Base-by-base conservation (phyloP, 2,329 filamentous ascomycete genomes). In the Amauroascus verrucosus region DNA sequence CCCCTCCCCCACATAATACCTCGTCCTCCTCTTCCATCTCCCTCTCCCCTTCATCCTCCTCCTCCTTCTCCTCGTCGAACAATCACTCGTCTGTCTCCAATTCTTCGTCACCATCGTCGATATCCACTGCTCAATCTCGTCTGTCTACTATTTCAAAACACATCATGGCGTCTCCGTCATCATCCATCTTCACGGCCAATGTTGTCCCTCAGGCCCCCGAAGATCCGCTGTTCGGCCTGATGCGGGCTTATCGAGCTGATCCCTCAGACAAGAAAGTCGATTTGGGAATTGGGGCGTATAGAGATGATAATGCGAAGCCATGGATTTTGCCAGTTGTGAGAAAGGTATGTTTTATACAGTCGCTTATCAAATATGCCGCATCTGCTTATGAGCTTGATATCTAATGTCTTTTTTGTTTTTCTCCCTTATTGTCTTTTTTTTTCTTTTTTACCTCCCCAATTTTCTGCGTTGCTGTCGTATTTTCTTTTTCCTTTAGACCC, bases 321-420 rank as follows among this genome's bases (percentile, higher is more conserved):
- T 98, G 93, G 93, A 83, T 98, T 57, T 74, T 98, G 58, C 91
- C 93, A 18, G 91, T 97, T 1, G 91, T 97, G 57, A 94, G 88
- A 75, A 94, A 95, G 86, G 91, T 95, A 55, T n/a, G n/a, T n/a
- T n/a, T n/a, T n/a, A 11, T 32, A 32, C 28, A 32, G 28, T 32
- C 6, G 6, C 6, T 32, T 32, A 32, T 32, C 28, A 32, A n/a
- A n/a, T n/a, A n/a, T n/a, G n/a, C n/a, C n/a, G n/a, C n/a, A n/a
- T n/a, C n/a, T n/a, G n/a, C n/a, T n/a, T n/a, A n/a, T n/a, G n/a
- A n/a, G n/a, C n/a, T n/a, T n/a, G n/a, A n/a, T n/a, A n/a, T n/a
- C n/a, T 6, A 1, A 40, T 26, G 41, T n/a, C 14, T 41, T 44
- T n/a, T 51, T 28, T 44, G 7, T 13, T 9, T 30, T 26, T 32